Percentiles rank a stretch among this genome's conserved stretches.
Conservation (phyloP, 1,139 yeast species). For the Taiozyma sp. region DNA sequence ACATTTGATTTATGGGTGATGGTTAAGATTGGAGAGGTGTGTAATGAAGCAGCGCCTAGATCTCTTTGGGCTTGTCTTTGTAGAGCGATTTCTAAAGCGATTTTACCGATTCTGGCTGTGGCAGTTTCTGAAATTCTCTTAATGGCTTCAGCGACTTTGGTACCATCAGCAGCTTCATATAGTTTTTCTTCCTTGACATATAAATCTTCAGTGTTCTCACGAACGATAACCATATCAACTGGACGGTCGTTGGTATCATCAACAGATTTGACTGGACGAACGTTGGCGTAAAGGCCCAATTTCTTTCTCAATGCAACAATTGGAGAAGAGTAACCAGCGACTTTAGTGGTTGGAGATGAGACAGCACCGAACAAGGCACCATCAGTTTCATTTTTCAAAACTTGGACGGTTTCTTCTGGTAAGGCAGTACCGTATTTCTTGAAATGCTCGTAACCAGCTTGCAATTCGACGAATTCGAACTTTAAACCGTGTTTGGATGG, state of each 20-base stretch:
- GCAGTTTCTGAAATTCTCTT: slow-evolving; percentile 93
- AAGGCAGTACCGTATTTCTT: slow-evolving; percentile 91
- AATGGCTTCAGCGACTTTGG: slow-evolving; percentile 93
- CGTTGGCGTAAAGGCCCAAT: slow-evolving; percentile 91
- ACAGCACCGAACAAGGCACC: slow-evolving; percentile 99
- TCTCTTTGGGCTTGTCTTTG: slow-evolving; percentile 84
- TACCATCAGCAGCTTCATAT: slow-evolving; percentile 64
- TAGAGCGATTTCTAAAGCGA: slow-evolving; percentile 89
- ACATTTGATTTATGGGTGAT: slow-evolving; percentile 97
- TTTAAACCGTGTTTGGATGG: slow-evolving; percentile 71
- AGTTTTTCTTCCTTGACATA: slow-evolving; percentile 90
- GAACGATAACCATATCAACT: slow-evolving; percentile 94
- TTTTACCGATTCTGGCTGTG: slow-evolving; percentile 77
- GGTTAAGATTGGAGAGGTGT: slow-evolving; percentile 66
- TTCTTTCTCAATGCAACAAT: slow-evolving; percentile 96
- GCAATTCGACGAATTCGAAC: slow-evolving; percentile 81
- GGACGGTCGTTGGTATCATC: slow-evolving; percentile 67
- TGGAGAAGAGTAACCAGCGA: slow-evolving; percentile 95
- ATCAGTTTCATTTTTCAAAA: slow-evolving; percentile 80
- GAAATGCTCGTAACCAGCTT: slow-evolving; percentile 94
- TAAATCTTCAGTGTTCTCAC: slow-evolving; percentile 97
- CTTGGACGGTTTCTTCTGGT: slow-evolving; percentile 85
- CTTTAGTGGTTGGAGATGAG: slow-evolving; percentile 90
- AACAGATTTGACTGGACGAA: slow-evolving; percentile 95
- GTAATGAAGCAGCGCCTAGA: slow-evolving; percentile 48